Base-by-base conservation (phyloP, 2,329 filamentous ascomycete species). In the Byssochlamys sp. region DNA sequence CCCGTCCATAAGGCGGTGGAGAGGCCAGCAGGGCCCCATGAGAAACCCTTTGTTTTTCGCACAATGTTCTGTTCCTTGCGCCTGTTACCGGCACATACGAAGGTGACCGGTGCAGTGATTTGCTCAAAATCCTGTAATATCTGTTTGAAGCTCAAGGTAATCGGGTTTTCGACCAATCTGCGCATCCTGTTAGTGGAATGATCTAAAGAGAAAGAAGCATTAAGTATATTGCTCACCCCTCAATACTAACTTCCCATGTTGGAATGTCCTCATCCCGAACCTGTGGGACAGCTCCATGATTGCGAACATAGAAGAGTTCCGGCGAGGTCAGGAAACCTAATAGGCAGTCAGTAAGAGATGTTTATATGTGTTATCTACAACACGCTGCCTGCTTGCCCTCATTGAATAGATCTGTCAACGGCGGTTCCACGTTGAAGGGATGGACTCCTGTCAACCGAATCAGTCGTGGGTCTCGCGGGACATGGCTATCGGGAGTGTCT, bases 41-140 rank as follows among this genome's bases (percentile, higher is more conserved):
- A 95, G 75, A 96, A 96, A 0, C 91, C 91, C 66, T 96, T 95
- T 1, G 89, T 90, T 71, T 96, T 96, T 14, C 90, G 82, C 2
- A 96, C 89, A 55, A 90, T 80, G 64, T 96, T 96, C 69, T 96
- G 91, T 73, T 96, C 91, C 74, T 96, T 96, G 31, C 91, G 83
- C 59, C 91, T 81, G 71, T 96, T 96, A 1, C 91, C 91, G 3
- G 91, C 91, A 71, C 91, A 96, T 25, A 96, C 91, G 1, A 96
- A 81, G 0, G 91, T 96, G 59, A 96, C 81, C 0, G 91, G 91
- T 58, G 88, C 89, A 2, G 91, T 96, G 27, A 90, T 81, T 69
- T 95, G 89, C 56, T 91, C 85, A 65, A 88, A 95, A 7, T 88
- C 81, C 35, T 80, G 75, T 31, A 95, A 77, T 0, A 96, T 80